Percentiles rank a stretch among this genome's conserved stretches.
These are phyloP conservation scores for Leavenworthia alabamica DNA, from an alignment of 345 rosid species.

Conservation along the genomic window DNA sequence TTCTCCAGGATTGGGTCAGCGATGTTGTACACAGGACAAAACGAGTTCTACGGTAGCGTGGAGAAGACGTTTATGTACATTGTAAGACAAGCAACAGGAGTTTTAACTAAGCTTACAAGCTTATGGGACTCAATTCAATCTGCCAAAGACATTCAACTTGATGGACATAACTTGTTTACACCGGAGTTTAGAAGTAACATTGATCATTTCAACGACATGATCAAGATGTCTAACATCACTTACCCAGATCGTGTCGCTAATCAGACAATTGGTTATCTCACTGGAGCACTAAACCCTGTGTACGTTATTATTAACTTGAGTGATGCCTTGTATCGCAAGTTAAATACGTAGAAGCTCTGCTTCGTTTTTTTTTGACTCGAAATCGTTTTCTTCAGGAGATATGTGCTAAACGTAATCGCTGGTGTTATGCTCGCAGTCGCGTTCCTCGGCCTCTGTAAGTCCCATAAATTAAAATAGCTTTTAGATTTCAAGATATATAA, in stretches of 20 bases:
- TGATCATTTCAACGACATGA: constrained; percentile 32
- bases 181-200: constrained; percentile 30
- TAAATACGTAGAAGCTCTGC: neutral
- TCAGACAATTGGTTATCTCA: constrained; percentile 27
- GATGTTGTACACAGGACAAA: neutral
- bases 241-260: constrained; percentile 33
- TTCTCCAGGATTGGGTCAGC: constrained; percentile 38
- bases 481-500: neutral
- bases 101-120: no score
- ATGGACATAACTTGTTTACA: constrained; percentile 32
- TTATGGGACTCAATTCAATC: constrained; percentile 34
- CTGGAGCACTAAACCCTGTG: constrained; percentile 36
- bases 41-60: no score
- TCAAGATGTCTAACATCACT: constrained; percentile 32
- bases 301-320: constrained; percentile 2
- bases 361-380: neutral
- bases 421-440: constrained; percentile 38
- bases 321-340: neutral
- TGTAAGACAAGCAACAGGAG: no score
- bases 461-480: neutral
- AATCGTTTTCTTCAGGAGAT: constrained; percentile 32
- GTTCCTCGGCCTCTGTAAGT: constrained; percentile 50
- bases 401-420: constrained; percentile 32
- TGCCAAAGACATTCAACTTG: constrained; percentile 31
- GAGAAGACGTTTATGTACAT: no score